Conservation (phyloP, 257 asterid genomes). For the Plantago ovata region DNA sequence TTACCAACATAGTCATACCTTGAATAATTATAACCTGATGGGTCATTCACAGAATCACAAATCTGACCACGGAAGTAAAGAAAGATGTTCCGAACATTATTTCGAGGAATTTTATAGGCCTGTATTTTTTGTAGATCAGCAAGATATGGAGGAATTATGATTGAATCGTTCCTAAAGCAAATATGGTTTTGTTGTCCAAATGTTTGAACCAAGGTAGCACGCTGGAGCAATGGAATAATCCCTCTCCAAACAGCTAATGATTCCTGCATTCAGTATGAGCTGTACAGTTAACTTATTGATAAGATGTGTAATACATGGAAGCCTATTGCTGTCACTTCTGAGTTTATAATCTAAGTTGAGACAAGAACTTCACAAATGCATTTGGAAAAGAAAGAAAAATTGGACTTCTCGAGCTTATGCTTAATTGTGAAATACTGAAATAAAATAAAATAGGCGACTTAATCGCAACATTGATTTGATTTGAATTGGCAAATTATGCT, state of each 20-base stretch:
- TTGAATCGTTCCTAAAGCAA: conserved; percentile 73
- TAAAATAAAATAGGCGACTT: too few relatives aligned
- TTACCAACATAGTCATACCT: conserved; percentile 34
- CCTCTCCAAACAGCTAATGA: conserved; percentile 91
- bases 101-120: conserved; percentile 76
- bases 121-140: conserved; percentile 86
- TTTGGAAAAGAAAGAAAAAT: too few relatives aligned
- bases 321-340: too few relatives aligned
- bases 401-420: too few relatives aligned
- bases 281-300: too few relatives aligned
- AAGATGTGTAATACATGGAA: too few relatives aligned
- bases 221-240: conserved; percentile 67
- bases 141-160: conserved; percentile 85
- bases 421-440: too few relatives aligned
- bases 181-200: conserved; percentile 25
- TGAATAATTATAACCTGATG: conserved; percentile 89
- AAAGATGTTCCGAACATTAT: conserved; percentile 77
- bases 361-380: too few relatives aligned
- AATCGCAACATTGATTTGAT: too few relatives aligned
- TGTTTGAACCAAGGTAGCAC: conserved; percentile 45
- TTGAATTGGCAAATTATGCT: too few relatives aligned
- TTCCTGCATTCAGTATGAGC: conserved; percentile 44
- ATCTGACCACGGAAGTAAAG: conserved; percentile 89
- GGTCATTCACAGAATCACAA: conserved; percentile 76
- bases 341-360: neutral